Base-by-base conservation (phyloP, 1,284 basidiomycete genomes). In the Rhodotorula mucilaginosa region DNA sequence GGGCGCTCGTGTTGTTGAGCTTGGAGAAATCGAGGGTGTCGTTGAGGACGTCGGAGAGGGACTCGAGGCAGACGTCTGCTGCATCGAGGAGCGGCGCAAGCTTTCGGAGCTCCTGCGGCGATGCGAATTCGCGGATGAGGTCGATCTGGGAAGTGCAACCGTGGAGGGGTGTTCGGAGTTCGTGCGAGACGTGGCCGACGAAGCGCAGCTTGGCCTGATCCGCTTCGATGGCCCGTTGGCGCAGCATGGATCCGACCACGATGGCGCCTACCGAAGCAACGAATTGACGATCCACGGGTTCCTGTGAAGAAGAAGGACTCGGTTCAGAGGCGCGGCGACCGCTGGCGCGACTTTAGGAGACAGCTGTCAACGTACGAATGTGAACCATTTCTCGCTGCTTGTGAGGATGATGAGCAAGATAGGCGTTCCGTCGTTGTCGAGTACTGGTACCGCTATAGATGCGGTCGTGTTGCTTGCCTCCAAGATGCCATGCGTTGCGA, bases 161-260 rank as follows among this genome's bases (percentile, higher is more conserved):
- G 65, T 80, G 78, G 69, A 79, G 73, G 0, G 80, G 80, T 3
- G 79, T 80, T 1, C 80, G 75, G 12, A 80, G 73, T 64, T 80
- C 80, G 69, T 80, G 80, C 52, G 73, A 76, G 60, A 80, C 78
- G 19, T 64, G 61, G 13, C 52, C 56, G 54, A 67, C 73, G 66
- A 81, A 81, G 0, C 77, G 74, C 10, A 79, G 76, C 67, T 81
- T 68, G 2, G 72, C 65, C 19, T 34, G 51, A 44, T 70, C 68
- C 39, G 68, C 64, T 18, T 67, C 61, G n/a, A 59, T 13, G 2
- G 73, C 73, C 5, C 70, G 67, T 44, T 74, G 67, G 5, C 73
- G 61, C 0, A 74, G 57, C 0, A 74, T 54, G 2, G 64, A 61
- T 0, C 65, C 70, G 23, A 74, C 57, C 10, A 69, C 23, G 19